Evolutionary conservation across 148 eudicot species (phyloP), one percentile per base, ranked within the genome.

Genomic region (Heliamphora exappendiculata): DNA sequence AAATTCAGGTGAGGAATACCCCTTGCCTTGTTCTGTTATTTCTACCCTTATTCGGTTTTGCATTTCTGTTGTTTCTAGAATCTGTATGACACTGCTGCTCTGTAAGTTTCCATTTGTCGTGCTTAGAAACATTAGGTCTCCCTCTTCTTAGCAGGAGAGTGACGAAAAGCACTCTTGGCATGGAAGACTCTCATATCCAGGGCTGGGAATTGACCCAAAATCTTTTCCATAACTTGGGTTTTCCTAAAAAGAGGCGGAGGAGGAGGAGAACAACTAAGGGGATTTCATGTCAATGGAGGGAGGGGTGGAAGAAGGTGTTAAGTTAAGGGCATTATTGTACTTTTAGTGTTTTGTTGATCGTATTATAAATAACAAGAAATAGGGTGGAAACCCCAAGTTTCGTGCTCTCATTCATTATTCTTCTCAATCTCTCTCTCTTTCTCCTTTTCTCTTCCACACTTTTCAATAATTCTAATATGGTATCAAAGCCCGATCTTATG

Each of bases 231-330:
- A n/a, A 55, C 60, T 55, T 55, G 8, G 26, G 29, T 42, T 42
- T 6, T 11, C 10, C 10, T 5, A 42, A 11, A 11, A 49, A 67
- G 37, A 60, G 39, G 39, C 1, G 44, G 33, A 29, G 24, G 24
- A 0, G 19, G 24, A 7, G 13, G 2, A 55, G 9, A 24, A n/a
- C 28, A 16, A 53, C 58, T 53, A 55, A 13, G 9, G 29, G 60
- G 11, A 55, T 55, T 55, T 20, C 24, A 22, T 55, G 29, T 11
- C 44, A 34, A 67, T 42, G 4, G 67, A 66, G 47, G 26, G 54
- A 26, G 24, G 37, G 72, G 14, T n/a, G 59, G 69, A 72, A 79
- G 71, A 64, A 76, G 49, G 5, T n/a, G n/a, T n/a, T n/a, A n/a
- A n/a, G n/a, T n/a, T n/a, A n/a, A n/a, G n/a, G n/a, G n/a, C n/a